These are phyloP conservation scores for Pseudoneurospora amorphoporcata DNA, from an alignment of 495 filamentous ascomycete species.

Conservation along the genomic window DNA sequence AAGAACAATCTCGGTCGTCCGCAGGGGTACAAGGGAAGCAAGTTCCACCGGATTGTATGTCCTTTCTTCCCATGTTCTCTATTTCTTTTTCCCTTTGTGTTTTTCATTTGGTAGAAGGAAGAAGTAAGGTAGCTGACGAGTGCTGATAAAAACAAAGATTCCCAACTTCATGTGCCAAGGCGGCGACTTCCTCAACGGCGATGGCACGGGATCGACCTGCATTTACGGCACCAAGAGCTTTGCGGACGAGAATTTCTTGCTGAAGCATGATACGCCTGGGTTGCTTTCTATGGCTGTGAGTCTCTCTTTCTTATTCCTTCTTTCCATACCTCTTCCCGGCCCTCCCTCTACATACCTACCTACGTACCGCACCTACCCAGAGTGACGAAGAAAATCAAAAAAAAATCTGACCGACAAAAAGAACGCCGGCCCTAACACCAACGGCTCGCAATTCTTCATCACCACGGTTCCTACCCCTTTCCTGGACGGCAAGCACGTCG, in stretches of 20 bases:
- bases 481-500: slow-evolving; percentile 90
- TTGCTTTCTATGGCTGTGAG: slow-evolving; percentile 88
- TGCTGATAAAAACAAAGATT: slow-evolving; percentile 46
- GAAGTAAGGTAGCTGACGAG: background rate
- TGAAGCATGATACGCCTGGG: slow-evolving; percentile 69
- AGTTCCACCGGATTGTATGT: slow-evolving; percentile 89
- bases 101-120: background rate
- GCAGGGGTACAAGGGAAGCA: slow-evolving; percentile 87
- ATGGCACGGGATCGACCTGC: slow-evolving; percentile 78
- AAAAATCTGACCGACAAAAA: slow-evolving; percentile 16
- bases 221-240: slow-evolving; percentile 84
- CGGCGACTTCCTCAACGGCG: slow-evolving; percentile 89
- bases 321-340: background rate
- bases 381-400: background rate
- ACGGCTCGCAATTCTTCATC: slow-evolving; percentile 97
- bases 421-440: slow-evolving; percentile 90
- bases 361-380: background rate
- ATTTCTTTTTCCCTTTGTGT: background rate
- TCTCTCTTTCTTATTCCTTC: slow-evolving; percentile 9
- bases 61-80: background rate
- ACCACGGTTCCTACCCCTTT: slow-evolving; percentile 78
- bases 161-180: slow-evolving; percentile 95
- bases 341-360: background rate
- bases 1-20: slow-evolving; percentile 73
- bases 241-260: slow-evolving; percentile 77